These are phyloP conservation scores for Styphnolobium japonicum DNA, from an alignment of 306 rosid genomes.

Conservation along the genomic window DNA sequence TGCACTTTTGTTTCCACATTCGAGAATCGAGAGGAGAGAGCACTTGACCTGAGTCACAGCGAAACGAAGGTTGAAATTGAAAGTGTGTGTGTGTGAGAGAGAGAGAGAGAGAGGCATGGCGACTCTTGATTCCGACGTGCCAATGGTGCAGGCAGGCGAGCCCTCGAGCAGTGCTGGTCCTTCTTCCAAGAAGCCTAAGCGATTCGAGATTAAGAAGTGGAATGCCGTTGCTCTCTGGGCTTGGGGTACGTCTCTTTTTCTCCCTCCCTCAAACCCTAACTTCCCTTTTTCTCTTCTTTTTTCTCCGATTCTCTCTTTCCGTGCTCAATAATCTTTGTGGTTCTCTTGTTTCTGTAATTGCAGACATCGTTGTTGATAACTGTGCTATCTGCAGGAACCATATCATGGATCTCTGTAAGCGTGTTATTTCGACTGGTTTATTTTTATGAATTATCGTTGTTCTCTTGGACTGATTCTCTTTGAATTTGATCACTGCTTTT, in stretches of 20 bases:
- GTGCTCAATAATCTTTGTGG: background rate
- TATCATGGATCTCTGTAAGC: slow-evolving; percentile 92
- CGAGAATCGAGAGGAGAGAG: no score
- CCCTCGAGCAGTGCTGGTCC: slow-evolving; percentile 50
- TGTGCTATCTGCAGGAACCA: slow-evolving; percentile 94
- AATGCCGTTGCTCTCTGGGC: slow-evolving; percentile 95
- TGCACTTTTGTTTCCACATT: no score
- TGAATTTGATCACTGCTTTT: background rate
- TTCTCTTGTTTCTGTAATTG: background rate
- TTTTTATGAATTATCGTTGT: background rate
- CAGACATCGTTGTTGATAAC: slow-evolving; percentile 88
- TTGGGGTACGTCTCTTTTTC: slow-evolving; percentile 58
- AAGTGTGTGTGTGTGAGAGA: no score
- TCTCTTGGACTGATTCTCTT: background rate
- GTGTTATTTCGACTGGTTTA: background rate
- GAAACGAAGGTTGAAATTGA: background rate
- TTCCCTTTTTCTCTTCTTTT: background rate
- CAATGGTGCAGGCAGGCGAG: slow-evolving; percentile 71
- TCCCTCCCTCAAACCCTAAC: slow-evolving; percentile 31
- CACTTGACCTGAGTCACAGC: no score
- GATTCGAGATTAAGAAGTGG: slow-evolving; percentile 91
- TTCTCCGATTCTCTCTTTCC: background rate
- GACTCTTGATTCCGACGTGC: slow-evolving; percentile 69
- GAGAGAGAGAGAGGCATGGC: slow-evolving; percentile 35
- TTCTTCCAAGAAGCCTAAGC: slow-evolving; percentile 66